phyloP scores from a whole-genome alignment of 495 filamentous ascomycete genomes.

The Penicillium soppii region DNA sequence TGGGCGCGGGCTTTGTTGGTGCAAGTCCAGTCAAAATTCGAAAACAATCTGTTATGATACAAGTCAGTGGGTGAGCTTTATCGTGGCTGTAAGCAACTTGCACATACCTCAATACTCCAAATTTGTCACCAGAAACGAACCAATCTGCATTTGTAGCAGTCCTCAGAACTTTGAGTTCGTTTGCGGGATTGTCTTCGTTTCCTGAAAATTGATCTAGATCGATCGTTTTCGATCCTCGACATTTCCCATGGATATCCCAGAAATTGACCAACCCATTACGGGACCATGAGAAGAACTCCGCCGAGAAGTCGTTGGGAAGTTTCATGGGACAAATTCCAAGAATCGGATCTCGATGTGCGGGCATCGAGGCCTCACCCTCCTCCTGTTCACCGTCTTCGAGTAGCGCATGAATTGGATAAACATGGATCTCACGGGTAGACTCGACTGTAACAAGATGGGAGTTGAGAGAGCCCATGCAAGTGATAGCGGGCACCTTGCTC shows the following conservation, averaged over 20 bases:
- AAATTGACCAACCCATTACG: constrained; percentile 72
- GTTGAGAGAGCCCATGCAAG: constrained; percentile 69
- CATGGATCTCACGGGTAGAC: constrained; percentile 65
- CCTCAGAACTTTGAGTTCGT: constrained; percentile 73
- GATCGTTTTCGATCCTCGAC: constrained; percentile 61
- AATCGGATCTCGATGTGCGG: constrained; percentile 76
- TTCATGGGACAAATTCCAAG: constrained; percentile 68
- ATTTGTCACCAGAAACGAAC: constrained; percentile 80
- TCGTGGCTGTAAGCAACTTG: background rate
- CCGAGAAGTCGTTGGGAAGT: constrained; percentile 52
- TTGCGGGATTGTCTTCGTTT: constrained; percentile 59
- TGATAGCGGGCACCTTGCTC: constrained; percentile 36
- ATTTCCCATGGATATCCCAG: constrained; percentile 74
- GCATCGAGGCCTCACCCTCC: constrained; percentile 37
- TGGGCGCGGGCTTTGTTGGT: constrained; percentile 77
- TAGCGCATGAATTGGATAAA: constrained; percentile 48
- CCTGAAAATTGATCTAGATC: constrained; percentile 62
- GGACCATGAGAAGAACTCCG: constrained; percentile 87
- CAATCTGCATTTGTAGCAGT: constrained; percentile 58
- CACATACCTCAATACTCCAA: constrained; percentile 72
- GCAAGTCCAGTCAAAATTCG: constrained; percentile 47
- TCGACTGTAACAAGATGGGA: constrained; percentile 76
- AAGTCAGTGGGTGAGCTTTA: constrained; percentile 19
- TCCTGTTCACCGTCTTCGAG: constrained; percentile 32
- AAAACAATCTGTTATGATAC: constrained; percentile 37